phyloP scores from a whole-genome alignment of 805 yeast genomes.

The Suhomyces sp. region DNA sequence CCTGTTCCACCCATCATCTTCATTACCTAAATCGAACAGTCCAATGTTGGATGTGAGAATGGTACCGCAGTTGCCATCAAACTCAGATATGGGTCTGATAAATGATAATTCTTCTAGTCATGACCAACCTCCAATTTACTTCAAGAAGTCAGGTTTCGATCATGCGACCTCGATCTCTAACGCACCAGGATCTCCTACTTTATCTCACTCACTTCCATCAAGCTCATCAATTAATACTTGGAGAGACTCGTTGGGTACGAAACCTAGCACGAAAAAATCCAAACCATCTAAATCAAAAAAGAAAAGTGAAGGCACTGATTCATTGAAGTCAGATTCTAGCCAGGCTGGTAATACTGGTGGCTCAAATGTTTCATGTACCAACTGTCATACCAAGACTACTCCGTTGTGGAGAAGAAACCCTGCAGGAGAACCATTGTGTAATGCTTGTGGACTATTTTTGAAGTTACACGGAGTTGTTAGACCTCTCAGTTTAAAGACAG shows the following conservation, averaged over 20 bases:
- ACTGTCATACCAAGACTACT: constrained; percentile 89
- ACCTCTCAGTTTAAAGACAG: constrained; percentile 87
- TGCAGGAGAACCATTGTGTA: constrained; percentile 88
- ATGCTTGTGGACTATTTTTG: constrained; percentile 92
- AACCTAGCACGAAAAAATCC: constrained; percentile 7
- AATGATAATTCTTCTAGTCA: constrained; percentile 2
- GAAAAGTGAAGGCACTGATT: constrained; percentile 1
- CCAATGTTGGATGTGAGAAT: neutral
- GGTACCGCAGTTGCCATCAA: constrained; percentile 4
- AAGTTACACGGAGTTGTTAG: constrained; percentile 94
- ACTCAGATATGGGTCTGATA: constrained; percentile 1
- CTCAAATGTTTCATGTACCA: constrained; percentile 56
- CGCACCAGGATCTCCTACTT: neutral
- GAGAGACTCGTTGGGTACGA: constrained; percentile 1
- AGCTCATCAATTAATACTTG: constrained; percentile 1
- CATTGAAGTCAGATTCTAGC: constrained; percentile 1
- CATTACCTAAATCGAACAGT: constrained; percentile 2
- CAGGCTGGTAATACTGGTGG: constrained; percentile 2
- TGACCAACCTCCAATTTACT: constrained; percentile 1
- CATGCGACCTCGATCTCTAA: neutral
- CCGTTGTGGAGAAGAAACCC: constrained; percentile 95
- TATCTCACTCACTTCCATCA: constrained; percentile 11
- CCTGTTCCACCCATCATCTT: constrained; percentile 8
- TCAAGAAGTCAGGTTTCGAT: too few relatives aligned
- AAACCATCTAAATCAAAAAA: constrained; percentile 9